Evolutionary conservation across 495 filamentous ascomycete genomes (phyloP), one percentile per base, ranked within the genome.

Genomic region (Xylaria longipes): DNA sequence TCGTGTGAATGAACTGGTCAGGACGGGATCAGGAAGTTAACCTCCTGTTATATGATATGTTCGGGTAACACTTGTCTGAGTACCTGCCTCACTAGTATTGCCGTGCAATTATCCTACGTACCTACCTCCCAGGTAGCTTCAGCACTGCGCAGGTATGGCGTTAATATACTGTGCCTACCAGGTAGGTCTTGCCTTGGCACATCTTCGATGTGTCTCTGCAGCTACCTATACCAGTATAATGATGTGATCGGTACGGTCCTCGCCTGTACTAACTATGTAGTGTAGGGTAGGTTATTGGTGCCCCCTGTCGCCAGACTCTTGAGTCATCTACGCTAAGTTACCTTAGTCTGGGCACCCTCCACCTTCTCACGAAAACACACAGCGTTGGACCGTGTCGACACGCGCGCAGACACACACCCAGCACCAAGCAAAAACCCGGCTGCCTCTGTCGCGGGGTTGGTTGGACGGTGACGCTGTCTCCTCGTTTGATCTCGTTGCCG

Each of bases 341-440:
- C 9, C 17, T 57, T 33, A 56, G 31, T 37, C 57, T 60, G 33
- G 57, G 33, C 57, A 31, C 27, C 50, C 27, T 56, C 52, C 27
- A 17, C 27, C 22, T 25, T 27, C 50, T 15, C 52, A 31, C 52
- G 52, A 56, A 29, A 31, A 12, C 52, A 56, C 48, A 9, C 52
- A 60, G 12, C 57, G 33, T 33, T 37, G 8, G 22, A 60, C 17
- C 57, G 57, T 60, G 57, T 60, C 57, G 20, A 60, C 57, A n/a
- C 50, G 11, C 57, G 57, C 20, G 57, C 31, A 60, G 57, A 33
- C 20, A 37, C 2, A n/a, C n/a, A n/a, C n/a, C n/a, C n/a, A n/a
- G n/a, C n/a, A 15, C 29, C 33, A 58, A 7, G 7, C 17, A 58
- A 58, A 35, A 35, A 29, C 22, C 54, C 54, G 25, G 27, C 11